Base-by-base conservation (phyloP, 345 rosid genomes). In the Cardamine resedifolia region DNA sequence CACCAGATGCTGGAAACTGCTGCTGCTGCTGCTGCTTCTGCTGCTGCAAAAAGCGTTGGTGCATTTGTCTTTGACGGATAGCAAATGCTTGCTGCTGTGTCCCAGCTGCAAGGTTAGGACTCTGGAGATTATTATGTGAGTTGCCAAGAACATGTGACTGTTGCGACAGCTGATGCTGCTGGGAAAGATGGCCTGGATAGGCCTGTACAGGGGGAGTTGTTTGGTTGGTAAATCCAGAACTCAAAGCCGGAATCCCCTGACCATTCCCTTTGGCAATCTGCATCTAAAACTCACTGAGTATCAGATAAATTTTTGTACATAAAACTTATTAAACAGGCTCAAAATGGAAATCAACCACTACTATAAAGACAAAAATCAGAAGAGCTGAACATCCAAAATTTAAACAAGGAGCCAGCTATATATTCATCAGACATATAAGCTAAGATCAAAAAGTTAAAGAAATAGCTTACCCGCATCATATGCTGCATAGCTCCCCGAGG, bases 141-240 rank as follows among this genome's bases (percentile, higher is more conserved):
- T 79, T 83, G 76, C 77, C 77, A 44, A 73, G 68, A 30, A 80
- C 79, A 72, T 83, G 75, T 41, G 85, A 85, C 58, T 83, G 95
- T 55, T 84, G 89, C 66, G 88, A 69, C 64, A 79, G 60, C 74
- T 87, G 97, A 64, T 83, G 96, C 65, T 73, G 87, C 69, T 78
- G 88, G 83, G 88, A 85, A 59, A 87, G 73, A 84, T 91, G 97
- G 64, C 82, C 90, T 31, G 86, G 78, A 76, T 87, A 88, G 14
- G 85, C 67, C 83, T 88, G 88, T 74, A 66, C 83, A 5, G 87
- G 63, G 18, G 90, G 49, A 24, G 85, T 78, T 15, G 90, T 81
- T 79, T 88, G 97, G 71, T 84, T 91, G 64, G 88, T 78, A 73
- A 88, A 85, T 56, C 84, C 81, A 83, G 74, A 68, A 62, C 74